These are phyloP conservation scores for Naganishia vaughanmartiniae DNA, from an alignment of 768 basidiomycete genomes.

Conservation along the genomic window DNA sequence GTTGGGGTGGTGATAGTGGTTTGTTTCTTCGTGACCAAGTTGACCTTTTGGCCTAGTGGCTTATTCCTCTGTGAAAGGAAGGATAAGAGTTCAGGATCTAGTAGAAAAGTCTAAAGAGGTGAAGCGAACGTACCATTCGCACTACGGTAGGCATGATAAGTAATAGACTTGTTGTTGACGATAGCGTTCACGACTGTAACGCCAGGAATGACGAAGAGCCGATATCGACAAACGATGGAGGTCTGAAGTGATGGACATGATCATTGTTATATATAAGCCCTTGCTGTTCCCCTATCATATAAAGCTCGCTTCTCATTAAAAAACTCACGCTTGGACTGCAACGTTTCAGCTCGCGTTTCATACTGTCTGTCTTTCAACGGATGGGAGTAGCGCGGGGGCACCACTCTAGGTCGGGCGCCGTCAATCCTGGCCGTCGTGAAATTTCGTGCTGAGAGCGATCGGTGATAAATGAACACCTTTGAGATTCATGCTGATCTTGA, in stretches of 20 bases:
- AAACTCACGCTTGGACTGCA: too few relatives aligned
- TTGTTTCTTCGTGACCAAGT: slow-evolving; percentile 12
- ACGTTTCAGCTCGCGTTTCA: too few relatives aligned
- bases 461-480: background rate
- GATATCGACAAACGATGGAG: too few relatives aligned
- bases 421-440: background rate
- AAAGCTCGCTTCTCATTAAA: too few relatives aligned
- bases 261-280: background rate
- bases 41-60: slow-evolving; percentile 14
- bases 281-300: background rate
- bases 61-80: background rate
- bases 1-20: background rate
- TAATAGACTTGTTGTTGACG: background rate
- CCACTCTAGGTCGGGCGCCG: background rate
- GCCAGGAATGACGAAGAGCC: too few relatives aligned
- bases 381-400: background rate
- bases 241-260: too few relatives aligned
- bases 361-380: background rate
- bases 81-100: background rate
- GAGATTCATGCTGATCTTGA: too few relatives aligned
- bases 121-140: slow-evolving; percentile 4
- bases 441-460: slow-evolving; percentile 17
- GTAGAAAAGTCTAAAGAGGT: background rate
- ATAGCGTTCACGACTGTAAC: too few relatives aligned
- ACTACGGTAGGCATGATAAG: background rate